phyloP scores from a whole-genome alignment of 805 yeast species.

The Lipomyces sp. region DNA sequence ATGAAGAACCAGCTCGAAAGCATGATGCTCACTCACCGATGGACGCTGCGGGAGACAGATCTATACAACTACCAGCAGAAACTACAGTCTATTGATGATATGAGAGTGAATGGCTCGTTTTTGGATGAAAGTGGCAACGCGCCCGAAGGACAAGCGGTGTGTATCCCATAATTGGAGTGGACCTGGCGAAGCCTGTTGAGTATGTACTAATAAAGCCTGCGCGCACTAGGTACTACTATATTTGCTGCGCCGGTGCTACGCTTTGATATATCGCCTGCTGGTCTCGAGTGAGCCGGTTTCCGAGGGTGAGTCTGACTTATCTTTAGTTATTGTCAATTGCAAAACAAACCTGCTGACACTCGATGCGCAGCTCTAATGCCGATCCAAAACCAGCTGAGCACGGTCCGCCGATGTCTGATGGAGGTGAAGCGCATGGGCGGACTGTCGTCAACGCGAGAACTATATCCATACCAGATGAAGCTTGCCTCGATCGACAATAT shows the following conservation, averaged over 20 bases:
- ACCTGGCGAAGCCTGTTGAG: too few species aligned
- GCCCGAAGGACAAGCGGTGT: conserved; percentile 50
- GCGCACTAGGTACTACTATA: conserved; percentile 53
- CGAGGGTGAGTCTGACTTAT: conserved; percentile 44
- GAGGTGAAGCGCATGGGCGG: conserved; percentile 95
- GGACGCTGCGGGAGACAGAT: conserved; percentile 97
- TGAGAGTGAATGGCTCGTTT: conserved; percentile 62
- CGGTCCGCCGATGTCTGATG: conserved; percentile 83
- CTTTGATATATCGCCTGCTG: conserved; percentile 79
- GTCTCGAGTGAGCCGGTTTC: conserved; percentile 94
- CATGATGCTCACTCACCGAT: conserved; percentile 83
- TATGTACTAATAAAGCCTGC: too few species aligned
- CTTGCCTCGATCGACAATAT: conserved; percentile 83
- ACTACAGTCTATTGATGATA: conserved; percentile 69
- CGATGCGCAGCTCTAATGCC: conserved; percentile 68
- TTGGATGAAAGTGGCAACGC: conserved; percentile 34
- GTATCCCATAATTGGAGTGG: too few species aligned
- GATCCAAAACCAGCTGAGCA: conserved; percentile 85
- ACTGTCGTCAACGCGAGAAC: conserved; percentile 76
- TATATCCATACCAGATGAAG: conserved; percentile 95
- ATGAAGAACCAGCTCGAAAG: conserved; percentile 76
- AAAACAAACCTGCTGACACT: neutral
- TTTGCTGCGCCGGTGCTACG: conserved; percentile 83
- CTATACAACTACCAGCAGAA: conserved; percentile 75
- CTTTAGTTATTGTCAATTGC: neutral